Evolutionary conservation across 2,329 filamentous ascomycete species (phyloP).

Genomic region (Penicillium sp.): DNA sequence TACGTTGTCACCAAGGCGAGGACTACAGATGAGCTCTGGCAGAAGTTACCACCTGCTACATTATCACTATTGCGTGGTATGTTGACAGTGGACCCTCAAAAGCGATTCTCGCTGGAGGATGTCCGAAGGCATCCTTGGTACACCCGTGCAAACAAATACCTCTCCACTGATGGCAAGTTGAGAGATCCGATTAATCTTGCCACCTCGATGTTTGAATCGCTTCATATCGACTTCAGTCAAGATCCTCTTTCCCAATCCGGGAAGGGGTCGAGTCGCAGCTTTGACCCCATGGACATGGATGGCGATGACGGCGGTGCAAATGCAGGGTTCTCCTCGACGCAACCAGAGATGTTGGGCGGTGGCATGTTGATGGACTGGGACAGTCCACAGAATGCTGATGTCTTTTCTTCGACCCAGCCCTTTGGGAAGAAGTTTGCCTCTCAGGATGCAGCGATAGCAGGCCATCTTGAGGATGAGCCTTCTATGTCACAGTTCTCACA

Average conservation of each 20-base stretch:
- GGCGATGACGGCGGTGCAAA: conserved; percentile 38
- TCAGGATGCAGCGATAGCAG: conserved; percentile 50
- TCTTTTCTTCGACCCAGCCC: conserved; percentile 51
- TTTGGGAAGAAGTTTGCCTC: conserved; percentile 35
- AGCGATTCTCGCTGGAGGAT: conserved; percentile 80
- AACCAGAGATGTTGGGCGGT: conserved; percentile 74
- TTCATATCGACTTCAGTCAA: conserved; percentile 83
- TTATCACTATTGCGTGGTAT: conserved; percentile 86
- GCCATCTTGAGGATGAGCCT: conserved; percentile 79
- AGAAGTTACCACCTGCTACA: conserved; percentile 69
- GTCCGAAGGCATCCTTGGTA: conserved; percentile 95
- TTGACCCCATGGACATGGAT: conserved; percentile 71
- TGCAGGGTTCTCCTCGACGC: conserved; percentile 70
- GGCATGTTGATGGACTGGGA: conserved; percentile 88
- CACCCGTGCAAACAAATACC: conserved; percentile 74
- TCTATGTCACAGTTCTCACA: conserved; percentile 80
- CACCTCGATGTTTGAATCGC: conserved; percentile 89
- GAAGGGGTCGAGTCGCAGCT: conserved; percentile 37
- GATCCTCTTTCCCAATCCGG: conserved; percentile 55
- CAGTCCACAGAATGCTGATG: conserved; percentile 58
- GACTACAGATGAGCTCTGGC: conserved; percentile 83
- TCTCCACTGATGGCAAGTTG: conserved; percentile 71
- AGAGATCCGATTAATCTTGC: conserved; percentile 79
- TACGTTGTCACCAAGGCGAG: conserved; percentile 78
- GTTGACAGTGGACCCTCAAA: conserved; percentile 75